Evolutionary conservation across 805 yeast genomes (phyloP).

Genomic region (Candida berthetii): DNA sequence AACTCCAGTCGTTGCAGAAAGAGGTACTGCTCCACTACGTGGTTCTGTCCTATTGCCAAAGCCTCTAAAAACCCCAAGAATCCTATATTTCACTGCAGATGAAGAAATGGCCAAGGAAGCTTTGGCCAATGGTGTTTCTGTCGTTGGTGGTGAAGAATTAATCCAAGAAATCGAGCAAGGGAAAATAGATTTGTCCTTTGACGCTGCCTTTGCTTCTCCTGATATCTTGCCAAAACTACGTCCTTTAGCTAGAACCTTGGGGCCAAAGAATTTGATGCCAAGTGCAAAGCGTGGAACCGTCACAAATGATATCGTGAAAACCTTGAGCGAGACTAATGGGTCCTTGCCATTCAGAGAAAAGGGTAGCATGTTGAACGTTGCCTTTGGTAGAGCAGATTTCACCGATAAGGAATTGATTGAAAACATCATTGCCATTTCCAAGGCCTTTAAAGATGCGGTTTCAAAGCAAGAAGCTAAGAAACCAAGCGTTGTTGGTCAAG

Average conservation of each 20-base stretch:
- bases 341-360: slow-evolving; percentile 76
- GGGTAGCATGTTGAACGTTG: slow-evolving; percentile 50
- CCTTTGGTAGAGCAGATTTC: slow-evolving; percentile 75
- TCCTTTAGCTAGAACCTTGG: slow-evolving; percentile 71
- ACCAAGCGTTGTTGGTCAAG: slow-evolving; percentile 65
- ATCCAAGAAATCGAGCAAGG: slow-evolving; percentile 54
- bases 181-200: slow-evolving; percentile 47
- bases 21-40: slow-evolving; percentile 67
- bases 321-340: slow-evolving; percentile 54
- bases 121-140: slow-evolving; percentile 47
- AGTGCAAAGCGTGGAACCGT: slow-evolving; percentile 83
- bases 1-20: slow-evolving; percentile 60
- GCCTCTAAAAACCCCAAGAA: slow-evolving; percentile 58
- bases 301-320: slow-evolving; percentile 48
- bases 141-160: slow-evolving; percentile 70
- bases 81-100: slow-evolving; percentile 63
- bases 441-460: slow-evolving; percentile 49
- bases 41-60: slow-evolving; percentile 73
- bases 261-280: slow-evolving; percentile 90
- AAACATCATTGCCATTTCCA: slow-evolving; percentile 63
- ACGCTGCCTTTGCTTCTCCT: slow-evolving; percentile 81
- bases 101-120: slow-evolving; percentile 48
- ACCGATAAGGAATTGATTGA: slow-evolving; percentile 68
- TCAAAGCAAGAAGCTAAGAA: slow-evolving; percentile 56
- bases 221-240: slow-evolving; percentile 62